These are phyloP conservation scores for Fusarium udum DNA, from an alignment of 2,329 filamentous ascomycete genomes.

Conservation along the genomic window DNA sequence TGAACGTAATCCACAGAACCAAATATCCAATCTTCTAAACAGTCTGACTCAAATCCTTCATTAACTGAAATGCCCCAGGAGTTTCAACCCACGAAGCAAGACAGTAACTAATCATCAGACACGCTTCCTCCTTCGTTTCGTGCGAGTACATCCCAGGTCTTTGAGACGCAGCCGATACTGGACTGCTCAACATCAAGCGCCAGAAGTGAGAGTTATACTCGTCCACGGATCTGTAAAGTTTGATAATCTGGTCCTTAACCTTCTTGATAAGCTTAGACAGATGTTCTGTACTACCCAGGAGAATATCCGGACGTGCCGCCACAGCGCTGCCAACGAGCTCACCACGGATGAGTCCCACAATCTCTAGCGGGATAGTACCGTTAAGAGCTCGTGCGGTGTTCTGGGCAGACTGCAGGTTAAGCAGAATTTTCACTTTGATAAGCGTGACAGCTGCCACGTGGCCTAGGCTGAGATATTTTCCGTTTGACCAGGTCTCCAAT, in stretches of 20 bases:
- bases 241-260: slow-evolving; percentile 24
- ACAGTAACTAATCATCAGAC: slow-evolving; percentile 1
- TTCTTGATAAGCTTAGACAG: not conserved
- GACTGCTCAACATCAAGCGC: slow-evolving; percentile 18
- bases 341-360: slow-evolving; percentile 30
- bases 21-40: fast-evolving
- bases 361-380: slow-evolving; percentile 28
- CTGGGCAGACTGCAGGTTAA: slow-evolving; percentile 35
- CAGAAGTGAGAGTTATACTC: slow-evolving; percentile 35
- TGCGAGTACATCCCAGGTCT: slow-evolving; percentile 17
- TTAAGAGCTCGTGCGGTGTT: slow-evolving; percentile 9
- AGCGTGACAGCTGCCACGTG: slow-evolving; percentile 23
- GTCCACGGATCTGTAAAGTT: slow-evolving; percentile 19
- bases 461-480: slow-evolving; percentile 15
- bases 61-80: slow-evolving; percentile 5
- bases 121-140: slow-evolving; percentile 24
- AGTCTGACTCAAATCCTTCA: not conserved
- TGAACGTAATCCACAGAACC: fast-evolving
- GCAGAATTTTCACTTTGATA: slow-evolving; percentile 40
- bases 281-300: not conserved
- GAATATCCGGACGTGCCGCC: not conserved
- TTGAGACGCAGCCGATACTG: not conserved
- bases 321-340: slow-evolving; percentile 26
- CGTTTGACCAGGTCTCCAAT: not conserved
- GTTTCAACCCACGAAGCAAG: slow-evolving; percentile 37